Conservation (phyloP, 106 monocot genomes). For the Iris macrosiphon region DNA sequence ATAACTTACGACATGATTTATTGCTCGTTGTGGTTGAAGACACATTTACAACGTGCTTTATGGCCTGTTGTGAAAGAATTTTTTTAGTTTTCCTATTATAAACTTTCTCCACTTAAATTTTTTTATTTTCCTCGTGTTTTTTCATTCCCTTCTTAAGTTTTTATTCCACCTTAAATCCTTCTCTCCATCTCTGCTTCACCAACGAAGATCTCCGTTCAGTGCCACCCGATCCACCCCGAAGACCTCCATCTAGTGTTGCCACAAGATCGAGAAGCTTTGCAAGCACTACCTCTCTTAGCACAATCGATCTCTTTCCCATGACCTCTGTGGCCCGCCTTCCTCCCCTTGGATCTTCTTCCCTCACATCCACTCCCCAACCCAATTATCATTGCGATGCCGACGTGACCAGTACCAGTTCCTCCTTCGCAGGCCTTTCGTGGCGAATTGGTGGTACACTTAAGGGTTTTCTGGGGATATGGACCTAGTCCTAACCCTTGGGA, state of each 20-base stretch:
- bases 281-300: conserved; percentile 80
- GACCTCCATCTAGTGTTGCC: conserved; percentile 95
- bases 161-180: no score
- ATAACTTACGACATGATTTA: no score
- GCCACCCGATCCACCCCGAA: conserved; percentile 61
- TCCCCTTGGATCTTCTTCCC: conserved; percentile 80
- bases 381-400: conserved; percentile 9
- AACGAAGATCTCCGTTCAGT: no score
- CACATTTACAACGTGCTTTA: no score
- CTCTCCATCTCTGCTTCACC: conserved; percentile 26
- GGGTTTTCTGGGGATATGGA: conserved; percentile 1
- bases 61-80: no score
- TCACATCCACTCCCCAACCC: conserved; percentile 28
- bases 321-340: conserved; percentile 25
- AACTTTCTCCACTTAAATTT: no score
- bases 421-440: neutral
- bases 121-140: no score
- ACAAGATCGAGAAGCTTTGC: conserved; percentile 99
- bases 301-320: conserved; percentile 19
- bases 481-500: conserved; percentile 1
- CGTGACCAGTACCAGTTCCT: conserved; percentile 1
- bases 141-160: no score
- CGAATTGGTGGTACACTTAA: conserved; percentile 32
- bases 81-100: no score
- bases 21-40: no score